Evolutionary conservation across 2,329 filamentous ascomycete genomes (phyloP).

Genomic region (Sporothrix brasiliensis): DNA sequence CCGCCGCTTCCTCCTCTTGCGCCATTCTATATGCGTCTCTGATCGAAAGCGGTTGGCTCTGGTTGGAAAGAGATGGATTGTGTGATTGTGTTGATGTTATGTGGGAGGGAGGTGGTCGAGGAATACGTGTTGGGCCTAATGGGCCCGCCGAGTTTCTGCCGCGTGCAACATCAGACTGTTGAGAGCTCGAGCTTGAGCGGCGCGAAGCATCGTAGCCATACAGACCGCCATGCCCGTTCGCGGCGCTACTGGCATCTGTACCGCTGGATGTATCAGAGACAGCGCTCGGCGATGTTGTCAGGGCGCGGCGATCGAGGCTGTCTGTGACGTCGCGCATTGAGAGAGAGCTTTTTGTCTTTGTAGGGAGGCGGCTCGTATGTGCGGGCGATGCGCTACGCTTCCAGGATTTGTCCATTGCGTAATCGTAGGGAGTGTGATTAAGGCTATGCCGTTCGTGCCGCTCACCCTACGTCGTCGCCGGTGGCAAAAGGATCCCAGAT

Average conservation of each 20-base stretch:
- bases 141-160: constrained; percentile 23
- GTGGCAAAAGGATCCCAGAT: constrained; percentile 3
- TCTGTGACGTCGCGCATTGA: constrained; percentile 31
- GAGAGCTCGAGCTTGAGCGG: constrained; percentile 38
- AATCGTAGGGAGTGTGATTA: neutral
- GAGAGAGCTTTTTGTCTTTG: constrained; percentile 33
- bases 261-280: constrained; percentile 31
- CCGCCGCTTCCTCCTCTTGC: constrained; percentile 42
- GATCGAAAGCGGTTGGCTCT: constrained; percentile 46
- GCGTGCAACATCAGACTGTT: constrained; percentile 35
- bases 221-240: neutral
- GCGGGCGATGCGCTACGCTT: constrained; percentile 23
- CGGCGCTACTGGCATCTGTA: constrained; percentile 8
- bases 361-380: constrained; percentile 23
- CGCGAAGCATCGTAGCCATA: constrained; percentile 30
- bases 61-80: constrained; percentile 19
- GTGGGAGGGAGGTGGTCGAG: constrained; percentile 40
- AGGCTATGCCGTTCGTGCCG: neutral
- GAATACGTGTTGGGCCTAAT: constrained; percentile 39
- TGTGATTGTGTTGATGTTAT: constrained; percentile 25
- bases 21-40: constrained; percentile 49
- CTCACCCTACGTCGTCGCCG: neutral
- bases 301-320: constrained; percentile 16
- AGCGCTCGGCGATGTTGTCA: constrained; percentile 28
- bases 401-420: constrained; percentile 3